These are phyloP conservation scores for Vigna mungo DNA, from an alignment of 306 rosid genomes.

Conservation along the genomic window DNA sequence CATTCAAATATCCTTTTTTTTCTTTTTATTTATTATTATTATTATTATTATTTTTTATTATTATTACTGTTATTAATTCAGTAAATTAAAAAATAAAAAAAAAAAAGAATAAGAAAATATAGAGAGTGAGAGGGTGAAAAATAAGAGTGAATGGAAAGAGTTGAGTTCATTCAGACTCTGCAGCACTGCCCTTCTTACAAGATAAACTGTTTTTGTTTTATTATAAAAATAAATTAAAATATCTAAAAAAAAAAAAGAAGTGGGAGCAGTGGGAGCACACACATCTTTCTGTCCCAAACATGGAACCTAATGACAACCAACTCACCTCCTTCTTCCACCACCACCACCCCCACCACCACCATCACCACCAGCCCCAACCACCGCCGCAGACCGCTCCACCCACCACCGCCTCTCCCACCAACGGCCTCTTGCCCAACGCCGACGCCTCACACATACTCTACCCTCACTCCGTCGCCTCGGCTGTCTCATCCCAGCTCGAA, in stretches of 20 bases:
- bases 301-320: conserved; percentile 94
- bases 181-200: conserved; percentile 7
- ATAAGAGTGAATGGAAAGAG: conserved; percentile 43
- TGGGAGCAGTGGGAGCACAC: conserved; percentile 46
- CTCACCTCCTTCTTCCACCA: conserved; percentile 78
- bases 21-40: no score
- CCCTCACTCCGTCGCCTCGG: conserved; percentile 80
- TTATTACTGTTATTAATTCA: no score
- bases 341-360: conserved; percentile 45
- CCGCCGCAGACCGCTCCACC: conserved; percentile 35
- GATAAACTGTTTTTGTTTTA: conserved; percentile 42
- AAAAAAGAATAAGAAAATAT: no score
- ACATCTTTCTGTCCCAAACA: conserved; percentile 42
- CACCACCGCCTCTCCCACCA: conserved; percentile 55
- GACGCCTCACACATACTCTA: conserved; percentile 69
- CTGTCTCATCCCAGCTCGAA: conserved; percentile 66
- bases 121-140: not conserved
- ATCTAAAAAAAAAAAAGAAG: conserved; percentile 26
- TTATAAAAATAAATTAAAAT: conserved; percentile 10
- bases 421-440: conserved; percentile 64
- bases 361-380: conserved; percentile 47
- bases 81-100: no score
- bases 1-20: not conserved
- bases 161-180: conserved; percentile 21
- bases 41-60: no score